These are phyloP conservation scores for Lotus japonicus DNA, from an alignment of 306 rosid genomes.

Conservation along the genomic window DNA sequence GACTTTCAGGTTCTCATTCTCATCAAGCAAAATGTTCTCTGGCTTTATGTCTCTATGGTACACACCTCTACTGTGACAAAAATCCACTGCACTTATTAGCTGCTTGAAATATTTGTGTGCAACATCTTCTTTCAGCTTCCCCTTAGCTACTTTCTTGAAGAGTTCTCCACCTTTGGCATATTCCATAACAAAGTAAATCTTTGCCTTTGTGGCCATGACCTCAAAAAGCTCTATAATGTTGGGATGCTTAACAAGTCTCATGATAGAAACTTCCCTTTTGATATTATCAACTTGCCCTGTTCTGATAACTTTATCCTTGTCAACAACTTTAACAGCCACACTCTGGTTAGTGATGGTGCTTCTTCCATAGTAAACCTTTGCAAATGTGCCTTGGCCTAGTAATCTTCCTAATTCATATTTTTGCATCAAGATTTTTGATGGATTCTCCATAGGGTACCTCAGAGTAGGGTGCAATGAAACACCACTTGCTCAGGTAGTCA, in stretches of 20 bases:
- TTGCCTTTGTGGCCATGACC: conserved; percentile 46
- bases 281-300: conserved; percentile 27
- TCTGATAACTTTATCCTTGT: conserved; percentile 33
- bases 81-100: conserved; percentile 45
- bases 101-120: conserved; percentile 44
- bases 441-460: conserved; percentile 35
- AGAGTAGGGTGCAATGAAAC: background rate
- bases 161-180: conserved; percentile 53
- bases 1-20: conserved; percentile 41
- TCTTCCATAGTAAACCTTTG: conserved; percentile 48
- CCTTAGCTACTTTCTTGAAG: conserved; percentile 34
- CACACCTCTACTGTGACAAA: conserved; percentile 58
- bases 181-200: conserved; percentile 47
- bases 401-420: conserved; percentile 45
- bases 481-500: conserved; percentile 10
- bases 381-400: conserved; percentile 52
- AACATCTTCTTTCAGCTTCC: conserved; percentile 42
- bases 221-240: conserved; percentile 43
- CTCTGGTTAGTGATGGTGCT: conserved; percentile 27
- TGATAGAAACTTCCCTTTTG: conserved; percentile 40
- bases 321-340: conserved; percentile 47
- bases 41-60: conserved; percentile 57
- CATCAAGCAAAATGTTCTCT: conserved; percentile 50
- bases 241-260: conserved; percentile 44
- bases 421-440: conserved; percentile 39